Evolutionary conservation across 768 basidiomycete species (phyloP), one percentile per base, ranked within the genome.

Genomic region (Strobilomyces confusus): DNA sequence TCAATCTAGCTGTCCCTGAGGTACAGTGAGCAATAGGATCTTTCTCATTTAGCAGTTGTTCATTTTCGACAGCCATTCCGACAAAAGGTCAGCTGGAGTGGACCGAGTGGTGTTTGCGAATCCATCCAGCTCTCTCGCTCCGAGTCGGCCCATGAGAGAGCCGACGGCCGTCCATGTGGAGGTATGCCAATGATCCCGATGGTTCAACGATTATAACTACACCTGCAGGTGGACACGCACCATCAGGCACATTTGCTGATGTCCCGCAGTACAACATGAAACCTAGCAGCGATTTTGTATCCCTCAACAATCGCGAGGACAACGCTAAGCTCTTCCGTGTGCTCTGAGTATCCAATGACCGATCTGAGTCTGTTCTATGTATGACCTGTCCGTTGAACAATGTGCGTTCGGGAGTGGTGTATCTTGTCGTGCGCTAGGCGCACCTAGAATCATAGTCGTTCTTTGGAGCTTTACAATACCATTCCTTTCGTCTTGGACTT

Each of bases 151-250:
- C 15, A 13, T 52, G 45, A 58, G 61, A 53, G 58, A 59, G 44
- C 50, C 55, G 4, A 41, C 63, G n/a, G 46, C 62, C 8, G 60
- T 72, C 20, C 71, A 70, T 30, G 71, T 72, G 26, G 73, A 72
- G 62, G 73, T 73, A 29, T 43, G 67, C 55, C 22, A 32, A 55
- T 48, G 23, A 15, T 25, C 9, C 12, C 29, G 19, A n/a, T 38
- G 13, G 48, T 34, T 52, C 47, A 55, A 56, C 22, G 49, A 48
- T 30, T n/a, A n/a, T n/a, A n/a, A n/a, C n/a, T 15, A 19, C 46
- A 33, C 36, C 13, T 4, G 5, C 53, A 68, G 66, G 70, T 69
- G 51, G 66, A 69, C 47, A 68, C 68, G 13, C 64, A 66, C 45
- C 63, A 52, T 37, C 63, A 59, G 46, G 54, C 56, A 22, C 60